Evolutionary conservation across 805 yeast genomes (phyloP).

Genomic region (Yarrowia sp.): DNA sequence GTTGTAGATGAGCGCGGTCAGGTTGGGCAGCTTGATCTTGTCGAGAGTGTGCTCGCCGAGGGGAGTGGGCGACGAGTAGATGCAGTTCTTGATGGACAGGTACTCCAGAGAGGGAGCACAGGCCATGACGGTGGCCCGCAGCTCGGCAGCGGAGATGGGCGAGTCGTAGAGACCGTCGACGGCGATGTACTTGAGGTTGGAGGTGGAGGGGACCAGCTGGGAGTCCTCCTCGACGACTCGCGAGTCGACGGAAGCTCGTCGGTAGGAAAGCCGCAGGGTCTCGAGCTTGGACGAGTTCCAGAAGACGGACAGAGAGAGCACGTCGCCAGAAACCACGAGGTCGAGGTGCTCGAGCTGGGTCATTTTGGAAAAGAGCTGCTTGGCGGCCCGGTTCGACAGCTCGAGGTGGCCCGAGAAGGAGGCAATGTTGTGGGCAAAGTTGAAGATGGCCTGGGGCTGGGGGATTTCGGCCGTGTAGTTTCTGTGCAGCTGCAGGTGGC

Average conservation of each 20-base stretch:
- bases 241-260: not conserved
- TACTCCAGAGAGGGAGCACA: not conserved
- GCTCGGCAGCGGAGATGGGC: not conserved
- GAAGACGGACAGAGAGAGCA: not conserved
- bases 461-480: not conserved
- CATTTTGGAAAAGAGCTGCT: not conserved
- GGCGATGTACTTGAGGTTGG: conserved; percentile 1
- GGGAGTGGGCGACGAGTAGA: not conserved
- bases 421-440: not conserved
- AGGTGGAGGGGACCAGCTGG: not conserved
- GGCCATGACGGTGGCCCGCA: conserved; percentile 2
- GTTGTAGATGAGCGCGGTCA: conserved; percentile 13
- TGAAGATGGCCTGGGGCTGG: not conserved
- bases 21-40: conserved; percentile 23
- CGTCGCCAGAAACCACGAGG: not conserved
- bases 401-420: conserved; percentile 22
- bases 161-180: conserved; percentile 11
- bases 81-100: conserved; percentile 13
- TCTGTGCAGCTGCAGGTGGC: conserved; percentile 12
- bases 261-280: not conserved
- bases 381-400: not conserved
- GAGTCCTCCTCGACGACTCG: not conserved
- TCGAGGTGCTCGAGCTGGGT: conserved; percentile 7
- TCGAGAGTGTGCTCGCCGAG: not conserved
- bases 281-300: conserved; percentile 12